Evolutionary conservation across 2,329 filamentous ascomycete genomes (phyloP).

Genomic region (Penicillium expansum): DNA sequence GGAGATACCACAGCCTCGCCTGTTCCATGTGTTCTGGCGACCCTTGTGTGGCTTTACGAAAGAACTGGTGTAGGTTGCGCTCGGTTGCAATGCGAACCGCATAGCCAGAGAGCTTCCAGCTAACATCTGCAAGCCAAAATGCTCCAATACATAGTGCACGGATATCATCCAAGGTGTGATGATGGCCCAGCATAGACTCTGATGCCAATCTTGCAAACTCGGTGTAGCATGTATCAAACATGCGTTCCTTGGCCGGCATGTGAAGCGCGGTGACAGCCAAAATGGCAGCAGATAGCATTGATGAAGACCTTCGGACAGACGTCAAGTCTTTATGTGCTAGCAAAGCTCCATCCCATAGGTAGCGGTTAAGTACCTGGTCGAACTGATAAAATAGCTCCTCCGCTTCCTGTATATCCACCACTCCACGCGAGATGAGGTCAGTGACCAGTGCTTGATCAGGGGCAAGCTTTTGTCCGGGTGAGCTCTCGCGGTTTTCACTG

Average conservation of each 20-base stretch:
- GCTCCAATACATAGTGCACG: slow-evolving; percentile 54
- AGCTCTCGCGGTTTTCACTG: slow-evolving; percentile 37
- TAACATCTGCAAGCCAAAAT: slow-evolving; percentile 57
- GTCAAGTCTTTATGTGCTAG: slow-evolving; percentile 48
- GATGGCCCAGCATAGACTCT: slow-evolving; percentile 52
- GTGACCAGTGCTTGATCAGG: slow-evolving; percentile 37
- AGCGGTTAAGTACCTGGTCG: slow-evolving; percentile 42
- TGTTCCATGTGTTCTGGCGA: slow-evolving; percentile 40
- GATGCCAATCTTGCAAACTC: slow-evolving; percentile 55
- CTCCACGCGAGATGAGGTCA: slow-evolving; percentile 54
- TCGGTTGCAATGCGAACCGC: slow-evolving; percentile 45
- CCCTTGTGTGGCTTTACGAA: slow-evolving; percentile 40
- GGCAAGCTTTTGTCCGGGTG: slow-evolving; percentile 31
- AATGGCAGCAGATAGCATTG: slow-evolving; percentile 43
- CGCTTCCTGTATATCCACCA: slow-evolving; percentile 45
- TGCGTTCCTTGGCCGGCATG: slow-evolving; percentile 45
- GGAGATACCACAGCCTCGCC: slow-evolving; percentile 41
- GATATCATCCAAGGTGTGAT: slow-evolving; percentile 52
- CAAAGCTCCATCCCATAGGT: slow-evolving; percentile 45
- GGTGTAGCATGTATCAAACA: slow-evolving; percentile 50
- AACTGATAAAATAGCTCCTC: slow-evolving; percentile 44
- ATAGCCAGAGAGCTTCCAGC: slow-evolving; percentile 47
- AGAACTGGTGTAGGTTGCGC: slow-evolving; percentile 44
- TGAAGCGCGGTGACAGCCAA: slow-evolving; percentile 53
- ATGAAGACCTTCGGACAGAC: slow-evolving; percentile 48